Base-by-base conservation (phyloP, 352 stramenopile species). In the Phytopythium oedochilum region DNA sequence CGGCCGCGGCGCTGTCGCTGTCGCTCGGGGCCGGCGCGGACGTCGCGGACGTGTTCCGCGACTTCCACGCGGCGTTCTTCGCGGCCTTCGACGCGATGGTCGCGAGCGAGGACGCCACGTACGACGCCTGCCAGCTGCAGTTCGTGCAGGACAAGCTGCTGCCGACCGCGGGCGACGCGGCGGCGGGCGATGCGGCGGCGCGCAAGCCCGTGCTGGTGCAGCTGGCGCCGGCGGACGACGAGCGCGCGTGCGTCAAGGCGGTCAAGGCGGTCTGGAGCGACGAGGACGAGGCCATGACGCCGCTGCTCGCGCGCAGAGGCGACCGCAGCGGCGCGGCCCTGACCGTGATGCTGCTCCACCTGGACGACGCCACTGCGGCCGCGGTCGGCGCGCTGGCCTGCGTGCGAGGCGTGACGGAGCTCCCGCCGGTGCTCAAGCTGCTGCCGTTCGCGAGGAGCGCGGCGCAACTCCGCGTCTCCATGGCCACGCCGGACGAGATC, bases 371-470 rank as follows among this genome's bases (percentile, higher is more conserved):
- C 4, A 29, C 73, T 5, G 68, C 68, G 3, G 53, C 63, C 6
- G 48, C 61, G 10, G 55, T 89, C 60, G 63, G 67, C 47, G 59
- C 44, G 1, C 55, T 89, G 17, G 57, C 66, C n/a, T 87, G 78
- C 32, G 68, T 86, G 29, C 70, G 75, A 7, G 66, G 52, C 35
- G 65, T 87, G 29, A 53, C 79, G 36, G 53, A 73, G 34, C 39
- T 89, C 25, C 76, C 76, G 7, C 39, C 65, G 25, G 70, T 93
- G 40, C 58, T 90, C 47, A 94, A 92, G 59, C 60, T 94, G 20
- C 71, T 85, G 64, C 83, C 83, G 12, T 86, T 94, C 20, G 77
- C 77, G 6, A 62, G 77, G 28, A 86, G 71, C 36, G 61, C 70
- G 40, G 59, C 59, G 12, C 73, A 86, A 34, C 44, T 83, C 48